phyloP scores from a whole-genome alignment of 1,139 yeast species.

The Hansenula sp. region DNA sequence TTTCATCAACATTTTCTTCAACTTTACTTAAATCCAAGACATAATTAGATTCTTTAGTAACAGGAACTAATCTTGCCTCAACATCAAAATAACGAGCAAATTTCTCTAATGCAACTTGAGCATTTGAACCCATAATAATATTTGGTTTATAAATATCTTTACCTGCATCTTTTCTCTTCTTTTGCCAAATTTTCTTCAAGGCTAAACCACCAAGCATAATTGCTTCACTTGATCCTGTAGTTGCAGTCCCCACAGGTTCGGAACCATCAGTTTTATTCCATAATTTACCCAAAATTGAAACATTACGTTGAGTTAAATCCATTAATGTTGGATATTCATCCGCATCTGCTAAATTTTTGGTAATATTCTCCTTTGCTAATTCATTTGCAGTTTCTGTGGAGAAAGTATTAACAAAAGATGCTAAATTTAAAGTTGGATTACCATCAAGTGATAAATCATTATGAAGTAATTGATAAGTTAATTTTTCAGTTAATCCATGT shows the following conservation, averaged over 20 bases:
- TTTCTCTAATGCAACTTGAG: slow-evolving; percentile 91
- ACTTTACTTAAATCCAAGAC: slow-evolving; percentile 58
- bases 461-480: slow-evolving; percentile 60
- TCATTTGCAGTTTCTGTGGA: slow-evolving; percentile 46
- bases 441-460: slow-evolving; percentile 84
- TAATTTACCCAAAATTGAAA: slow-evolving; percentile 69
- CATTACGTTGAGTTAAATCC: slow-evolving; percentile 77
- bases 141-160: slow-evolving; percentile 66
- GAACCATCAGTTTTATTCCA: slow-evolving; percentile 67
- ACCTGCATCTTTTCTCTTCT: slow-evolving; percentile 53
- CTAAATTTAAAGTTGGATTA: slow-evolving; percentile 75
- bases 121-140: slow-evolving; percentile 91
- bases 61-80: slow-evolving; percentile 72
- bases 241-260: slow-evolving; percentile 76
- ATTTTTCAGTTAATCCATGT: slow-evolving; percentile 44
- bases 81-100: slow-evolving; percentile 93
- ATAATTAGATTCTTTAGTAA: slow-evolving; percentile 55
- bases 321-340: slow-evolving; percentile 90
- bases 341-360: slow-evolving; percentile 87
- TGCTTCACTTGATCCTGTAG: slow-evolving; percentile 94
- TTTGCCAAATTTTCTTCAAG: slow-evolving; percentile 86
- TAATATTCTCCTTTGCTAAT: slow-evolving; percentile 63
- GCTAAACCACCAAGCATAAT: slow-evolving; percentile 92
- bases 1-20: slow-evolving; percentile 70
- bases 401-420: slow-evolving; percentile 83